Conservation (phyloP, 2,329 filamentous ascomycete genomes). For the Phaeosphaeria sp. region DNA sequence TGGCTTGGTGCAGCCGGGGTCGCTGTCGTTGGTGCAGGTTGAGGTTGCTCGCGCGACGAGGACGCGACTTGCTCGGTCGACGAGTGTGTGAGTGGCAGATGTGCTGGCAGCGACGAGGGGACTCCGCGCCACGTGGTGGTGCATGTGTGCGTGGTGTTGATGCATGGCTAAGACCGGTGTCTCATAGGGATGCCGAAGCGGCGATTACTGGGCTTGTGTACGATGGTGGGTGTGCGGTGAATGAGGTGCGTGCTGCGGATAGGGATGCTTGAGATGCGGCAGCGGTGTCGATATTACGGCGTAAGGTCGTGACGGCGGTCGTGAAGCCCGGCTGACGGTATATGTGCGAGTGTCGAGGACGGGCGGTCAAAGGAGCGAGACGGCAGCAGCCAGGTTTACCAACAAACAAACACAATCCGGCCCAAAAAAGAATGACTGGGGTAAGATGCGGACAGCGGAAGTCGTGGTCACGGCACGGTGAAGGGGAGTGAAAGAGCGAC, state of each 20-base stretch:
- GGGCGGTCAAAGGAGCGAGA: constrained; percentile 23
- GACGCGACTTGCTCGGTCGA: constrained; percentile 34
- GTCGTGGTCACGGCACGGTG: constrained; percentile 20
- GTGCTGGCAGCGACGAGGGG: constrained; percentile 16
- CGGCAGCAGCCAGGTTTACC: constrained; percentile 12
- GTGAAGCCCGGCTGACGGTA: constrained; percentile 23
- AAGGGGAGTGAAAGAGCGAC: constrained; percentile 40
- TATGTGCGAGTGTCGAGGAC: constrained; percentile 14
- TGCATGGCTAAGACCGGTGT: constrained; percentile 35
- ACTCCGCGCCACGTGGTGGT: constrained; percentile 37
- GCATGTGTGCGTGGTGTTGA: constrained; percentile 38
- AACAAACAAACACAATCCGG: constrained; percentile 28
- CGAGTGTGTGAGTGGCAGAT: constrained; percentile 29
- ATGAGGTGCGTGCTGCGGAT: not conserved
- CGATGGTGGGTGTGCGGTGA: not conserved
- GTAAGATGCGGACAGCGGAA: constrained; percentile 41
- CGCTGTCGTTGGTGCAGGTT: constrained; percentile 42
- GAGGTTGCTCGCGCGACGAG: constrained; percentile 38
- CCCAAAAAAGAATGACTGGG: constrained; percentile 51
- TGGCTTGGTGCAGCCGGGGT: constrained; percentile 45
- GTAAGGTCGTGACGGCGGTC: constrained; percentile 45
- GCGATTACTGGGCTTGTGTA: constrained; percentile 1
- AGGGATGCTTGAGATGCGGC: constrained; percentile 7
- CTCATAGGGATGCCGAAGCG: constrained; percentile 19
- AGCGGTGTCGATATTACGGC: constrained; percentile 38